Evolutionary conservation across 1,284 basidiomycete genomes (phyloP), one percentile per base, ranked within the genome.

Genomic region (Apiotrichum gamsii): DNA sequence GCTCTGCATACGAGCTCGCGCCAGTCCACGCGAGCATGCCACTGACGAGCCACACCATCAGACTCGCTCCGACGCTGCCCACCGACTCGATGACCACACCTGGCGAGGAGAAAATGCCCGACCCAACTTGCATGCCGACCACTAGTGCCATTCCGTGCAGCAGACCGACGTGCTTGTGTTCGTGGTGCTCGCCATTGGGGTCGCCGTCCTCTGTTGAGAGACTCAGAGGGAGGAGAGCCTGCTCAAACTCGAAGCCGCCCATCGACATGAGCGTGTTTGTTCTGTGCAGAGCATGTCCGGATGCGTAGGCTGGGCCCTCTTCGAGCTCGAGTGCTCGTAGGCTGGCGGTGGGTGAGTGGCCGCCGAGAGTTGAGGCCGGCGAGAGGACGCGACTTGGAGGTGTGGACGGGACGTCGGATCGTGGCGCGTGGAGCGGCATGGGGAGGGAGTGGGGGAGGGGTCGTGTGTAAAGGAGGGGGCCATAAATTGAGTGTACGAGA

Each of bases 21-120:
- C 91, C 91, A 5, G 91, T 94, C 91, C 91, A 95, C 3, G 81
- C 88, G 11, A 96, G 74, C 11, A 90, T 49, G 4, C 90, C 90
- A 45, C 85, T 83, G 4, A 78, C 73, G 10, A 86, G 58, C 89
- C 89, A 93, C 8, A 91, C 86, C 13, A 77, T 37, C 21, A 91
- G 70, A 74, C 87, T 88, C 25, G 88, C 87, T 9, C 88, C 88
- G 2, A 89, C 83, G 60, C 84, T 89, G 20, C 87, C 80, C 0
- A 86, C 85, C 61, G 90, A 87, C 14, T 85, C 84, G 24, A 91
- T 81, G 1, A 95, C 82, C n/a, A 93, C 82, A 19, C 89, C 90
- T 0, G 90, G 90, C 1, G 87, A 89, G 1, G 87, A 90, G 73
- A 95, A 95, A 56, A 95, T 94, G 18, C 90, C 90, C 13, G 86